phyloP scores from a whole-genome alignment of 257 asterid species.

The Solanum chilense region DNA sequence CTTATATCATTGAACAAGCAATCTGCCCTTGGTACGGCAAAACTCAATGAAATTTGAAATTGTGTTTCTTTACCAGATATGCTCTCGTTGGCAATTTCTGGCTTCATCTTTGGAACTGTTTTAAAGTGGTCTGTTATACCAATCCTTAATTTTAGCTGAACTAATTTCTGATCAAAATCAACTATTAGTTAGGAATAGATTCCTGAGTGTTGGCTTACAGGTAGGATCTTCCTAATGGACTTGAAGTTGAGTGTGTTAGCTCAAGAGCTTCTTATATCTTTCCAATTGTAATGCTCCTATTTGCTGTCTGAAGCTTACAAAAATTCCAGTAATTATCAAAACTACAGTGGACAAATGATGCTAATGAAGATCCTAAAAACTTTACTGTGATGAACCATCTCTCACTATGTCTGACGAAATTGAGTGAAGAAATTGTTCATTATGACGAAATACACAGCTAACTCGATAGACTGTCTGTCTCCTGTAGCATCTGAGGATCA shows the following conservation, averaged over 20 bases:
- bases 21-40: too few species aligned
- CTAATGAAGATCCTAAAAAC: neutral
- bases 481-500: constrained; percentile 80
- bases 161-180: neutral
- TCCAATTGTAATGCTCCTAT: constrained; percentile 36
- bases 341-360: too few species aligned
- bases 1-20: neutral
- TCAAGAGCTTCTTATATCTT: neutral
- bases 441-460: constrained; percentile 50
- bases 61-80: neutral
- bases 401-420: too few species aligned
- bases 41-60: neutral
- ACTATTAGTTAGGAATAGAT: neutral
- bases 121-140: too few species aligned
- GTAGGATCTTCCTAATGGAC: neutral
- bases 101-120: too few species aligned
- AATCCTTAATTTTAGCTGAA: neutral
- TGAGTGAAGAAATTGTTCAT: too few species aligned
- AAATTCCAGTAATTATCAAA: constrained; percentile 48
- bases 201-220: neutral
- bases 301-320: constrained; percentile 64
- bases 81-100: neutral
- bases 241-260: neutral
- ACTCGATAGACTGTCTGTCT: constrained; percentile 61
- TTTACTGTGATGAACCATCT: constrained; percentile 1